These are phyloP conservation scores for Candida adriatica DNA, from an alignment of 805 yeast genomes.

Conservation along the genomic window DNA sequence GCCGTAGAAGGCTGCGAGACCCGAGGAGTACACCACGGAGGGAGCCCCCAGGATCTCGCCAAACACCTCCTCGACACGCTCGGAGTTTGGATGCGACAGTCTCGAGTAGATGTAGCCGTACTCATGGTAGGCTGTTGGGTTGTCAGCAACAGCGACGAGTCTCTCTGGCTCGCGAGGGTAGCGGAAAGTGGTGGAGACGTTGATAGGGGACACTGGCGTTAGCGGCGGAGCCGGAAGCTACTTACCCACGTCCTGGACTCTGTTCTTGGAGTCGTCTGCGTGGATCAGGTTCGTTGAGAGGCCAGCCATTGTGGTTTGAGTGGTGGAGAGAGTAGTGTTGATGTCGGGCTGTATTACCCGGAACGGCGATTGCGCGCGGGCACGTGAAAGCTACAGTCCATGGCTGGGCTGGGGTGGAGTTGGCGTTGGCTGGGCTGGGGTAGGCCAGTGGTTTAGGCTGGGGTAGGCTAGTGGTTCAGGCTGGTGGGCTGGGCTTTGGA, in stretches of 20 bases:
- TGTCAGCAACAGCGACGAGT: conserved; percentile 39
- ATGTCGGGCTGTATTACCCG: too few relatives aligned
- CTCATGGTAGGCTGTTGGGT: conserved; percentile 27
- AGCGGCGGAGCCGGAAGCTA: too few relatives aligned
- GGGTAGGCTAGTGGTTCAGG: too few relatives aligned
- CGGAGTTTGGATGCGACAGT: conserved; percentile 63
- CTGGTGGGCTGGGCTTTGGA: too few relatives aligned
- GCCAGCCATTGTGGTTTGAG: conserved; percentile 25
- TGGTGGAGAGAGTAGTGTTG: too few relatives aligned
- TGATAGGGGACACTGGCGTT: too few relatives aligned
- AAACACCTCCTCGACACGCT: conserved; percentile 60
- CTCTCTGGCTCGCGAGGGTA: conserved; percentile 56
- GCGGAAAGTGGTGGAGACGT: conserved; percentile 71
- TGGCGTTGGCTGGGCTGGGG: too few relatives aligned
- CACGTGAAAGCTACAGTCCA: too few relatives aligned
- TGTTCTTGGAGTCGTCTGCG: conserved; percentile 53
- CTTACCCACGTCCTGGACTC: conserved; percentile 52
- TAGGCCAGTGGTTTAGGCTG: too few relatives aligned
- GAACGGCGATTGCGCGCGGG: too few relatives aligned
- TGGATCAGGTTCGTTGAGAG: conserved; percentile 58
- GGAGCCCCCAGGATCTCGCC: conserved; percentile 54
- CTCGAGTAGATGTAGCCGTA: conserved; percentile 57
- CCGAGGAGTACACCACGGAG: conserved; percentile 68
- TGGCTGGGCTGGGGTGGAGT: too few relatives aligned
- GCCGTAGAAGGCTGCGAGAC: conserved; percentile 76